Base-by-base conservation (phyloP, 2,329 filamentous ascomycete genomes). In the Xylariaceae sp. region DNA sequence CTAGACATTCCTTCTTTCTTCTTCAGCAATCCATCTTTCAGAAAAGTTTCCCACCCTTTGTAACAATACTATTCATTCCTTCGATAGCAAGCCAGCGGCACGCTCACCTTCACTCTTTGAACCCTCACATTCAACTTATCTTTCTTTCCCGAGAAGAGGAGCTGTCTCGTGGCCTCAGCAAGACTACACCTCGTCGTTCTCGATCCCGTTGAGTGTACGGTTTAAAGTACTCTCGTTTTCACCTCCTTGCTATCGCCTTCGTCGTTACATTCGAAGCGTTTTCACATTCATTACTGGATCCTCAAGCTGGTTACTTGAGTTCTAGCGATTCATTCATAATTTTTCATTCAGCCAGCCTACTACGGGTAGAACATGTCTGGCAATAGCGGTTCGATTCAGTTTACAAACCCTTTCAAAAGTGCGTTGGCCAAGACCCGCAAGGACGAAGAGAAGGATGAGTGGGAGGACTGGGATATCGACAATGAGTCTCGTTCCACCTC, bases 381-480 rank as follows among this genome's bases (percentile, higher is more conserved):
- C 18, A 56, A 55, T 47, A 23, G 62, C 23, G 58, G 55, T 30
- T 61, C 67, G 39, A 56, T 64, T 37, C 60, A 53, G 18, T 55
- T 59, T 13, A 66, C 60, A 17, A 69, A 65, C 55, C 68, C 64
- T 18, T 67, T 68, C 44, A 42, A 60, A 34, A 58, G 18, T 3
- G 4, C 62, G 42, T 53, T 64, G 55, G 58, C 56, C 18, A 52
- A 62, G 6, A 64, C 53, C 15, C 52, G 54, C 7, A 64, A 61
- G 51, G 64, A 68, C 34, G 62, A 68, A 30, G 65, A 51, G 4
- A 67, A 61, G 56, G 68, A 71, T 51, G 69, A 73, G 15, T 71
- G 70, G 70, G 71, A 73, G 56, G 70, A 73, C 39, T 73, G 71
- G 71, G 69, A 71, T 13, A 61, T 65, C 6, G 66, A 66, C 23